Conservation (phyloP, 1,139 yeast species). For the Saccharomyces hybrid region DNA sequence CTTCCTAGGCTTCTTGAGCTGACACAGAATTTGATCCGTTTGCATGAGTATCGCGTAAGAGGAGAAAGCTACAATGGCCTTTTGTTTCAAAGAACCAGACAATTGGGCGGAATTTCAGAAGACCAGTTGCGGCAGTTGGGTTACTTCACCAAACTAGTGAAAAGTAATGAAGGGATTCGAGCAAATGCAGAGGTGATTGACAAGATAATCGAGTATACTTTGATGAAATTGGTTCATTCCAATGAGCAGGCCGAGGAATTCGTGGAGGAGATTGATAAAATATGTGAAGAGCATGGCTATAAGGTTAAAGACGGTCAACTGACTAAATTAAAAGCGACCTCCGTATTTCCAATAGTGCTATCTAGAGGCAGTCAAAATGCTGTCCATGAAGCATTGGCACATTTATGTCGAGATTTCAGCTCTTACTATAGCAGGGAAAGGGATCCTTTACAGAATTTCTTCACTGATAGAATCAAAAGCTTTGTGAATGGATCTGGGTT, state of each 20-base stretch:
- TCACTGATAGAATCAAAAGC: constrained; percentile 33
- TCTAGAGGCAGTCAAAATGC: constrained; percentile 33
- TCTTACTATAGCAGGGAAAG: constrained; percentile 41
- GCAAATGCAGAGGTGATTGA: constrained; percentile 42
- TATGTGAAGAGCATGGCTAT: constrained; percentile 19
- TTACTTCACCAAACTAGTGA: constrained; percentile 45
- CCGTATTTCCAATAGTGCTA: constrained; percentile 5
- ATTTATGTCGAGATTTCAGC: constrained; percentile 71
- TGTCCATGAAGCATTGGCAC: constrained; percentile 67
- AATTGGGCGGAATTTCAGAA: constrained; percentile 8
- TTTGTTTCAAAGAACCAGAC: constrained; percentile 16
- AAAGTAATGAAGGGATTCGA: constrained; percentile 40
- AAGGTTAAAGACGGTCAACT: constrained; percentile 6
- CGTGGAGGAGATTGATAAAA: constrained; percentile 32
- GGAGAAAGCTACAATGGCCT: constrained; percentile 20
- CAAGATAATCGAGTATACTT: constrained; percentile 39
- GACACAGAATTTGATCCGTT: constrained; percentile 12
- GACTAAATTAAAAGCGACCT: neutral
- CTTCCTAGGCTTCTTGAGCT: constrained; percentile 14
- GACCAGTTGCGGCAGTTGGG: constrained; percentile 40
- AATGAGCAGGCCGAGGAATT: constrained; percentile 13
- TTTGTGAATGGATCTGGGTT: constrained; percentile 28
- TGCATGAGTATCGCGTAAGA: constrained; percentile 18
- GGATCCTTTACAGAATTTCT: constrained; percentile 45
- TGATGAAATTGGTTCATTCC: constrained; percentile 34